Conservation (phyloP, 2,329 filamentous ascomycete species). For the Elsinoe perseae region DNA sequence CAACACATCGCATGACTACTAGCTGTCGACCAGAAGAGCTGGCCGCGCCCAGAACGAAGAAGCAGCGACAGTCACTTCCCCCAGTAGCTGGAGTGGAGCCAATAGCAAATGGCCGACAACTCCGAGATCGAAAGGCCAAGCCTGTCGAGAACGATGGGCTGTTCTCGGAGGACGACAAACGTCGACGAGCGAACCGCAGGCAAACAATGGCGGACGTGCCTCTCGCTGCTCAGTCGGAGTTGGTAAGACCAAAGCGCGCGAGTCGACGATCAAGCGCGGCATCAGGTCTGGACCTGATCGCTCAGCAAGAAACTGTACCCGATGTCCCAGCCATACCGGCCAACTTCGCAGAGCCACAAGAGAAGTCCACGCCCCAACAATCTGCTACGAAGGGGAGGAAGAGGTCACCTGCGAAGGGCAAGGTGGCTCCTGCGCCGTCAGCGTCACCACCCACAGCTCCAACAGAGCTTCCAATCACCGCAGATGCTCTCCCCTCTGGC, state of each 20-base stretch:
- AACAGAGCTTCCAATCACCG: background rate
- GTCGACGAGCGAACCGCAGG: constrained; percentile 13
- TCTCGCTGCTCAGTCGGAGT: background rate
- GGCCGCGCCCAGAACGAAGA: constrained; percentile 48
- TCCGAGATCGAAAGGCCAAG: constrained; percentile 60
- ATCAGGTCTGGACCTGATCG: background rate
- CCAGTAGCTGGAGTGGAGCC: constrained; percentile 38
- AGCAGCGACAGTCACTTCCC: constrained; percentile 52
- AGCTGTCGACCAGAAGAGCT: constrained; percentile 76
- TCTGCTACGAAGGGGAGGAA: background rate
- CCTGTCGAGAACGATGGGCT: constrained; percentile 36
- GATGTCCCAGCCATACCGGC: constrained; percentile 6
- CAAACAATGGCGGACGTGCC: constrained; percentile 19
- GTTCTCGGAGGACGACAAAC: constrained; percentile 10
- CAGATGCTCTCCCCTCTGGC: background rate
- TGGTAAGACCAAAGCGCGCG: constrained; percentile 16
- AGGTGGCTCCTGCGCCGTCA: background rate
- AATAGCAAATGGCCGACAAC: constrained; percentile 55
- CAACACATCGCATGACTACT: constrained; percentile 61
- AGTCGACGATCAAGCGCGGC: constrained; percentile 30
- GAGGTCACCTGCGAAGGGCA: constrained; percentile 10
- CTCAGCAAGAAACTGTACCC: background rate
- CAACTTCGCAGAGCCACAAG: background rate
- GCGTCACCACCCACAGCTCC: background rate
- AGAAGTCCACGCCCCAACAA: background rate